Percentiles rank a stretch among this genome's conserved stretches.
Conservation (phyloP, 306 rosid species). For the Castanea mollissima region DNA sequence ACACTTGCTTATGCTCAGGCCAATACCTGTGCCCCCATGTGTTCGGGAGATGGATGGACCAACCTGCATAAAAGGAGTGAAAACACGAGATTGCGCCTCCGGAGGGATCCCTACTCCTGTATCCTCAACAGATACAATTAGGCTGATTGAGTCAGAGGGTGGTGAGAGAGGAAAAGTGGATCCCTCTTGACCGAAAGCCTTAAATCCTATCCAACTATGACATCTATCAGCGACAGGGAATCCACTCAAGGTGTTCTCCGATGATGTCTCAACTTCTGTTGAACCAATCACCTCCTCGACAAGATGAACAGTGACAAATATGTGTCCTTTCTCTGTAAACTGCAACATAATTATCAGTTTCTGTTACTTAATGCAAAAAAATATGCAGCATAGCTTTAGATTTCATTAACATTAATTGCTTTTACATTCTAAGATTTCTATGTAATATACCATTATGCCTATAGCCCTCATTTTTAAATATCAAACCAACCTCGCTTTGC, state of each 20-base stretch:
- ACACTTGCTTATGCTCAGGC: conserved; percentile 96
- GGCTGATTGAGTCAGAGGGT: conserved; percentile 51
- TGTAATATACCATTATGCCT: not conserved
- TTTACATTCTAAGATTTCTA: not conserved
- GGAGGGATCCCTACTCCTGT: conserved; percentile 94
- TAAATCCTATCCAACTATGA: conserved; percentile 75
- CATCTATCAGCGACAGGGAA: conserved; percentile 63
- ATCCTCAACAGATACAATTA: conserved; percentile 94
- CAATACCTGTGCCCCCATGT: conserved; percentile 97
- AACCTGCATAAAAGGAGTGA: conserved; percentile 98
- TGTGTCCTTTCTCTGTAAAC: conserved; percentile 98
- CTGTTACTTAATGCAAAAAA: not conserved
- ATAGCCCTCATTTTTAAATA: not conserved
- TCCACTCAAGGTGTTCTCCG: conserved; percentile 80
- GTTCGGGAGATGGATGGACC: conserved; percentile 84
- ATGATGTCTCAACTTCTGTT: conserved; percentile 63
- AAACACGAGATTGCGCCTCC: conserved; percentile 68
- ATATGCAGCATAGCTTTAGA: not conserved
- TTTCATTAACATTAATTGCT: not conserved
- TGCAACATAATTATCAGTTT: conserved; percentile 46
- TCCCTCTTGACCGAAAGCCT: conserved; percentile 54
- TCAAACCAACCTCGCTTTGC: not conserved
- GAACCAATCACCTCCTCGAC: conserved; percentile 73
- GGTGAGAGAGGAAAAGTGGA: conserved; percentile 48
- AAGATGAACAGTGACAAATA: conserved; percentile 82